Base-by-base conservation (phyloP, 768 basidiomycete genomes). In the Leccinum rimulosum region DNA sequence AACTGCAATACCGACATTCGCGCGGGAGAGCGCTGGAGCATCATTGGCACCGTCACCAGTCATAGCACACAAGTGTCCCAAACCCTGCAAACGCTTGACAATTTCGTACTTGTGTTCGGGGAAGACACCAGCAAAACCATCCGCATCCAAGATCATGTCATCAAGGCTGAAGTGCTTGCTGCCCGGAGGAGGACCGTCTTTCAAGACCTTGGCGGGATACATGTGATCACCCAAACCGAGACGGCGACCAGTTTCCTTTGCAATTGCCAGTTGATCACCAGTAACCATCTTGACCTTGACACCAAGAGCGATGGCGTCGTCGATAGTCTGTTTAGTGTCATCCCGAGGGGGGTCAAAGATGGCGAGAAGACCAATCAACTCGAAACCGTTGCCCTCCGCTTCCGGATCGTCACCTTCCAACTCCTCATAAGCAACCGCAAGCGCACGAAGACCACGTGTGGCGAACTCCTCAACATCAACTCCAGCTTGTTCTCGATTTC, bases 41-140 rank as follows among this genome's bases (percentile, higher is more conserved):
- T 98, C 95, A 74, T 98, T 98, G 71, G 96, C 96, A 84, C 96
- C 96, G 70, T 98, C 96, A 83, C 96, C 96, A 74, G 96, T 98
- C 96, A 98, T 98, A 59, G 96, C 96, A 75, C 91, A 93, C 60
- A 97, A 78, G 76, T 97, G 95, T 52, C 95, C 96, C 61, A 98
- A 88, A 72, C 87, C 93, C 73, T 98, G 96, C 56, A 98, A 87
- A 66, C 95, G 92, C 81, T 96, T 97, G 80, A 98, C 96, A 62
- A 98, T 98, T 77, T 98, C 96, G 74, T 96, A 98, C 84, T 98
- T 98, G 90, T 97, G 96, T 78, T 96, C 95, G 57, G 95, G 95
- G 93, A 96, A 98, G 65, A 96, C 95, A 73, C 96, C 96, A 49
- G 96, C 96, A 76, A 98, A 98, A 67, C 96, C 96, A 76, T 98